Conservation (phyloP, 2,329 filamentous ascomycete genomes). For the Botryotinia narcissicola region DNA sequence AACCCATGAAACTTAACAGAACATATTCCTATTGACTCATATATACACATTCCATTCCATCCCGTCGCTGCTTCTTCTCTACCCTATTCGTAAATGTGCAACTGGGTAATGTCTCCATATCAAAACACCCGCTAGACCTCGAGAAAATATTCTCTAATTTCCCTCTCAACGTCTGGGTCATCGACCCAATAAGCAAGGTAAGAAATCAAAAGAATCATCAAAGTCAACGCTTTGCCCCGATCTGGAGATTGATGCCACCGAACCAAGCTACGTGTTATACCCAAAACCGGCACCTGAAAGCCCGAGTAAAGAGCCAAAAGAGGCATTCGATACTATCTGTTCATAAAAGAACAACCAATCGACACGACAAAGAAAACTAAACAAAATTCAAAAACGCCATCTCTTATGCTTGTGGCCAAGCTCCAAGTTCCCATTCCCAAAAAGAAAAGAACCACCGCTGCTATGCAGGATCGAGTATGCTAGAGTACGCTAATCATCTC, state of each 20-base stretch:
- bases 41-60: background rate
- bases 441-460: constrained; percentile 5
- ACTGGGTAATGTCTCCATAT: background rate
- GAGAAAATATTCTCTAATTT: background rate
- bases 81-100: background rate
- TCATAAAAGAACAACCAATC: background rate
- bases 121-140: background rate
- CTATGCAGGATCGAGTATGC: constrained; percentile 9
- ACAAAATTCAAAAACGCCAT: background rate
- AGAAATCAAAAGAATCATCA: background rate
- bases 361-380: background rate
- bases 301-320: background rate
- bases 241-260: background rate
- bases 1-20: background rate
- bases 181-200: background rate
- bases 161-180: too few species aligned
- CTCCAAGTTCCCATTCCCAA: background rate
- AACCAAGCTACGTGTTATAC: background rate
- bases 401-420: background rate
- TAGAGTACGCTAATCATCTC: background rate
- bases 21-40: background rate
- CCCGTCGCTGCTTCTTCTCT: background rate
- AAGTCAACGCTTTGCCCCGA: background rate
- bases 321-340: background rate
- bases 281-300: background rate